Evolutionary conservation across 2,329 filamentous ascomycete species (phyloP).

Genomic region (Nigrospora osmanthi): DNA sequence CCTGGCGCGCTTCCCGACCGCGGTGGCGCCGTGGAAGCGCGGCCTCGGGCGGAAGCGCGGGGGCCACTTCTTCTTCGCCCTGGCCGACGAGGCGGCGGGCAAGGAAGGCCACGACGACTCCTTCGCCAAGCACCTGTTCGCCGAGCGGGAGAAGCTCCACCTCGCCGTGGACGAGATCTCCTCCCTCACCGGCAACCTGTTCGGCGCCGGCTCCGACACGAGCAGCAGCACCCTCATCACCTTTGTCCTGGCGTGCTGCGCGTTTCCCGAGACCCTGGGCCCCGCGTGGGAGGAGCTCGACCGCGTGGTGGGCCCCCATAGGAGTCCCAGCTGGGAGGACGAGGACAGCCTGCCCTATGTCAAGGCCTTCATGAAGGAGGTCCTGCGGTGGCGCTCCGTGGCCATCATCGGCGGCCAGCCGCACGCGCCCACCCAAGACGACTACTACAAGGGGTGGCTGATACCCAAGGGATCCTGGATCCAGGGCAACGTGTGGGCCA

Average conservation of each 20-base stretch:
- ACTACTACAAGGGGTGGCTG: slow-evolving; percentile 36
- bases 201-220: slow-evolving; percentile 41
- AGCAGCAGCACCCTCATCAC: slow-evolving; percentile 36
- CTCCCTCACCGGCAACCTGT: slow-evolving; percentile 37
- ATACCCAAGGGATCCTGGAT: slow-evolving; percentile 43
- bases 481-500: slow-evolving; percentile 43
- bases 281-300: slow-evolving; percentile 44
- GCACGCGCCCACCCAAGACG: slow-evolving; percentile 38
- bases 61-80: slow-evolving; percentile 41
- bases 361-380: slow-evolving; percentile 45
- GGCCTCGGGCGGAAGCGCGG: slow-evolving; percentile 37
- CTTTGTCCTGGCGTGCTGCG: slow-evolving; percentile 41
- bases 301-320: too few species aligned
- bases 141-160: slow-evolving; percentile 35
- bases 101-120: slow-evolving; percentile 25
- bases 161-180: slow-evolving; percentile 36
- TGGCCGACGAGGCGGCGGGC: slow-evolving; percentile 40
- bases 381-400: slow-evolving; percentile 47
- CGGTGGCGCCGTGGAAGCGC: slow-evolving; percentile 41
- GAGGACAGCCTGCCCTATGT: slow-evolving; percentile 41
- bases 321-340: slow-evolving; percentile 41
- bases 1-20: slow-evolving; percentile 37
- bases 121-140: slow-evolving; percentile 38
- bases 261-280: slow-evolving; percentile 35
- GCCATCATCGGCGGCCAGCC: slow-evolving; percentile 42